Base-by-base conservation (phyloP, 805 yeast genomes). In the Ogataea ramenticola region DNA sequence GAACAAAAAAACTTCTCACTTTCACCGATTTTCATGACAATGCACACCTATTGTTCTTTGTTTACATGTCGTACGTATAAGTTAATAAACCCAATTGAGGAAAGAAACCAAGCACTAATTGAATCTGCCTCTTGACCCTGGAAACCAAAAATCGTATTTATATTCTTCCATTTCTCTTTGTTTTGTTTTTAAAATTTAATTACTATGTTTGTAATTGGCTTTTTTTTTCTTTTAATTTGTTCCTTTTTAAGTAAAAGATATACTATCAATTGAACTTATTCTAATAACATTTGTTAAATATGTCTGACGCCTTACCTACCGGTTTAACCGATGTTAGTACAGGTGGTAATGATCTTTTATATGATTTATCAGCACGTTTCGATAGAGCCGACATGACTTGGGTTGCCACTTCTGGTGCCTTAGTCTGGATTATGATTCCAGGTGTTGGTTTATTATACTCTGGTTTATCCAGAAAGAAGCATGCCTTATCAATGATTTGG, bases 361-460 rank as follows among this genome's bases (percentile, higher is more conserved):
- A 75, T 22, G 85, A 90, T 64, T 70, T 89, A 56, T 87, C 87
- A 61, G 67, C 68, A 10, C 82, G 75, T 55, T 89, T 74, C 58
- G 84, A 82, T 48, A 68, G 68, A 37, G 95, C 83, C 41, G 86
- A 87, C 61, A 82, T 85, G 86, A 87, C 79, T 4, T 89, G 95
- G 95, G 74, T 88, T 45, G 87, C 82, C 61, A 74, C 77, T 6
- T 74, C 87, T n/a, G 81, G 80, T 9, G 81, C 77, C 20, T 72
- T 93, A 46, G 98, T 91, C 48, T 90, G 95, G 89, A 79, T 91
- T 56, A 93, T 91, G 96, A 77, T 89, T 54, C 97, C 98, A 32
- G 99, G 99, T 49, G 82, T 93, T 43, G 99, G 98, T 48, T 67
- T 93, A 44, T 71, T 91, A 50, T 91, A 91, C 67, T 87, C 96